Evolutionary conservation across 2,329 filamentous ascomycete genomes (phyloP).

Genomic region (Aspergillus pseudotamarii): DNA sequence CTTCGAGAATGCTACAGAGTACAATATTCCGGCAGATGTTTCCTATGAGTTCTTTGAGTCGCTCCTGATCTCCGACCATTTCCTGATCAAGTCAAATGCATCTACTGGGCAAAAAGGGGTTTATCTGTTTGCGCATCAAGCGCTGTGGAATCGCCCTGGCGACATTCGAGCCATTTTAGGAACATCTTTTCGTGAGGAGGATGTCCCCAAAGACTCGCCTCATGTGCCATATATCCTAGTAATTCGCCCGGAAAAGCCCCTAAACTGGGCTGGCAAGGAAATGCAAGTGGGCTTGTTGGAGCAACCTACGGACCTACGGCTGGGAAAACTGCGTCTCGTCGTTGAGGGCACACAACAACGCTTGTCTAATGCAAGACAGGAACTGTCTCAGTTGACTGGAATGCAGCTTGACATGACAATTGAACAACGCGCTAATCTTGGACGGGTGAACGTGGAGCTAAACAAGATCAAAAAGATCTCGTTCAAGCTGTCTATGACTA

Average conservation of each 20-base stretch:
- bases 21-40: slow-evolving; percentile 74
- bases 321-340: slow-evolving; percentile 82
- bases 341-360: slow-evolving; percentile 82
- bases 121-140: slow-evolving; percentile 82
- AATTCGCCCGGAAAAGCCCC: slow-evolving; percentile 74
- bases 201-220: slow-evolving; percentile 69
- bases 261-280: slow-evolving; percentile 80
- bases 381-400: slow-evolving; percentile 76
- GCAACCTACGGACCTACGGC: slow-evolving; percentile 80
- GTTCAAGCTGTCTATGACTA: slow-evolving; percentile 94
- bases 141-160: slow-evolving; percentile 71
- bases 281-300: slow-evolving; percentile 73
- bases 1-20: slow-evolving; percentile 96
- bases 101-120: slow-evolving; percentile 73
- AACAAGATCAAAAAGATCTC: slow-evolving; percentile 95
- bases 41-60: slow-evolving; percentile 79
- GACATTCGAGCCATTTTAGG: slow-evolving; percentile 86
- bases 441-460: slow-evolving; percentile 85
- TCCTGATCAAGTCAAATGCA: slow-evolving; percentile 72
- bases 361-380: slow-evolving; percentile 74
- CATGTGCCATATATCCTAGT: slow-evolving; percentile 81
- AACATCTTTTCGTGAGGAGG: slow-evolving; percentile 72
- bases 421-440: slow-evolving; percentile 89
- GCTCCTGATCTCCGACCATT: slow-evolving; percentile 80
- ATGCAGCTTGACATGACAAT: slow-evolving; percentile 86